Conservation (phyloP, 805 yeast genomes). For the Saccharomycopsis sp. region DNA sequence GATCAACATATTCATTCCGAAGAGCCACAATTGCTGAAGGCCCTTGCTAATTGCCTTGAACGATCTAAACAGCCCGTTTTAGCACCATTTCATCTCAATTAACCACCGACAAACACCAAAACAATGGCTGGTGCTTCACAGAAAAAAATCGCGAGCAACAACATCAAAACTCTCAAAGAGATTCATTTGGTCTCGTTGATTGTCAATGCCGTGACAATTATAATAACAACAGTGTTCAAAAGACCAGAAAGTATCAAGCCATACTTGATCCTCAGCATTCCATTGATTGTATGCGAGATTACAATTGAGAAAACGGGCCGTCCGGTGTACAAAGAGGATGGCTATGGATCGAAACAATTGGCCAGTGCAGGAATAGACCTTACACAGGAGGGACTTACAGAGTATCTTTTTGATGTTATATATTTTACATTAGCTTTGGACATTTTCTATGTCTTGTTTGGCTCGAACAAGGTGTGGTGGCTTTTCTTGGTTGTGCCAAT, state of each 20-base stretch:
- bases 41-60: too few species aligned
- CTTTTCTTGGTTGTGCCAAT: slow-evolving; percentile 32
- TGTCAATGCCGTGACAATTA: slow-evolving; percentile 36
- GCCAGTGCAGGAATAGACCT: slow-evolving; percentile 55
- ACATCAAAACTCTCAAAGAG: slow-evolving; percentile 27
- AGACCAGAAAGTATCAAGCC: slow-evolving; percentile 43
- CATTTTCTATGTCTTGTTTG: slow-evolving; percentile 45
- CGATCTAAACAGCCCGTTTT: too few species aligned
- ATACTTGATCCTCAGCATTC: slow-evolving; percentile 37
- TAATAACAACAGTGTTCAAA: slow-evolving; percentile 32
- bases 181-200: slow-evolving; percentile 32
- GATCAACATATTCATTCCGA: too few species aligned
- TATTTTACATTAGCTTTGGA: slow-evolving; percentile 58
- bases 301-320: slow-evolving; percentile 54
- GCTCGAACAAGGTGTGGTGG: slow-evolving; percentile 56
- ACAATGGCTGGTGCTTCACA: slow-evolving; percentile 41
- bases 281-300: slow-evolving; percentile 41
- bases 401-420: slow-evolving; percentile 63
- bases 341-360: slow-evolving; percentile 36
- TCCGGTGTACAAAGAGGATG: slow-evolving; percentile 37
- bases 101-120: slow-evolving; percentile 39
- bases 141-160: slow-evolving; percentile 33
- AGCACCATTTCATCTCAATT: too few species aligned
- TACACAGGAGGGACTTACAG: slow-evolving; percentile 56
- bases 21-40: too few species aligned